Evolutionary conservation across 192 early-diverging fungal genomes (phyloP), one percentile per base, ranked within the genome.

Genomic region (Funneliformis mosseae): DNA sequence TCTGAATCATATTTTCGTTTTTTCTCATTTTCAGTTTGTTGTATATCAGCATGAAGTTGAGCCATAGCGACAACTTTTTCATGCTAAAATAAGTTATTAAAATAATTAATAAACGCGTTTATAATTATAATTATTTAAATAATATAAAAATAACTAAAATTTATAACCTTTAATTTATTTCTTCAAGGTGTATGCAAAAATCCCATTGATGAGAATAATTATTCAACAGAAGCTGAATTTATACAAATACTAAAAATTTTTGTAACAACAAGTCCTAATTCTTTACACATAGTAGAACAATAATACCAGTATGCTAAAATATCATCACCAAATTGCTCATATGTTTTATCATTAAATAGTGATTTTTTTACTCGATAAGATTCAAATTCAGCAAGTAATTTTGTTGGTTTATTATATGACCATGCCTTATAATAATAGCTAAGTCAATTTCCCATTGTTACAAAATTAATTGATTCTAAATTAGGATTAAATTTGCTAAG

Each of bases 371-470:
- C 39, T 39, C 74, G 25, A 75, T 38, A 75, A 18, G 59, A 14
- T 39, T 75, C 74, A 55, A 61, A 50, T 25, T 75, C 74, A 23
- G 33, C 28, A 39, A 75, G 39, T 39, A 75, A 61, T 7, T 28
- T 67, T 28, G 9, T 64, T 68, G 64, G 63, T 18, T 61, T 1
- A 7, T 18, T 28, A 16, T 33, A 18, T 45, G 33, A 77, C 76
- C 76, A 77, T 27, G 25, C 76, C 28, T 48, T 21, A 77, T 77
- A 77, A 41, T 76, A 76, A 77, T 77, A 77, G 11, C 16, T 77
- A 28, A 77, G 21, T 6, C 16, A 77, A 67, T 77, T 18, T 9
- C 5, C 63, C 64, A 77, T 27, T 16, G 25, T 27, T 67, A 21
- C 12, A 77, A 27, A 67, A 28, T 77, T 77, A 18, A 68, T 23